phyloP scores from a whole-genome alignment of 768 basidiomycete genomes.

The Paxillus involutus region DNA sequence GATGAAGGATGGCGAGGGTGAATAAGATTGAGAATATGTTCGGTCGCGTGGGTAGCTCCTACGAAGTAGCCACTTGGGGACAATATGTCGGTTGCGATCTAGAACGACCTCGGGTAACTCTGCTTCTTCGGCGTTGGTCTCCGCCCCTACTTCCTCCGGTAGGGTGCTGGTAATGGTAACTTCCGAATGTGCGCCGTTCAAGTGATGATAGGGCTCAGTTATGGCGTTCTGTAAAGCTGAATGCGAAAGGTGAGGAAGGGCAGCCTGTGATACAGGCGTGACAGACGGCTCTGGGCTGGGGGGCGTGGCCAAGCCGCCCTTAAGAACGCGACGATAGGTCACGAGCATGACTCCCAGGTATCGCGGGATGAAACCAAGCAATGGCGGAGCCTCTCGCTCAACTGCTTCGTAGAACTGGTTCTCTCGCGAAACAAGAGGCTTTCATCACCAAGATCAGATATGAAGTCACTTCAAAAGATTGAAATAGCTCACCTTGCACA shows the following conservation, averaged over 20 bases:
- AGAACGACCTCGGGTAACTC: slow-evolving; percentile 95
- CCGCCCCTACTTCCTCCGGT: slow-evolving; percentile 36
- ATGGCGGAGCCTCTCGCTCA: slow-evolving; percentile 88
- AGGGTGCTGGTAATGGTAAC: slow-evolving; percentile 1
- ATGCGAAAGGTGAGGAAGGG: slow-evolving; percentile 21
- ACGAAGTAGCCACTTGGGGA: slow-evolving; percentile 88
- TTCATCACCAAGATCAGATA: slow-evolving; percentile 16
- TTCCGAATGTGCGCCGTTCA: slow-evolving; percentile 1
- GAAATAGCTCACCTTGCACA: slow-evolving; percentile 83
- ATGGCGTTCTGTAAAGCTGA: slow-evolving; percentile 29
- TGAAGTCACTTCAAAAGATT: neutral
- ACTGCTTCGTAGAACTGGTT: slow-evolving; percentile 98
- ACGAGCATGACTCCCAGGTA: slow-evolving; percentile 99
- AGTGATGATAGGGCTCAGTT: slow-evolving; percentile 22
- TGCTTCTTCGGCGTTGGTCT: slow-evolving; percentile 57
- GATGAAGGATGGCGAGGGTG: slow-evolving; percentile 27
- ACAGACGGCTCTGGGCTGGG: slow-evolving; percentile 15
- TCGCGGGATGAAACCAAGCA: slow-evolving; percentile 93
- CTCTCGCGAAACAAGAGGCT: slow-evolving; percentile 96
- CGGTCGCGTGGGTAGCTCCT: slow-evolving; percentile 45
- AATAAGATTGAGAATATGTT: slow-evolving; percentile 45
- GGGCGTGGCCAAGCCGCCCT: slow-evolving; percentile 30
- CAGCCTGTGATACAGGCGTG: slow-evolving; percentile 13
- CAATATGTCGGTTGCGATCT: slow-evolving; percentile 92
- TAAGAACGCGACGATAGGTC: slow-evolving; percentile 82